Conservation (phyloP, 2,329 filamentous ascomycete species). For the Emericellopsis atlantica region DNA sequence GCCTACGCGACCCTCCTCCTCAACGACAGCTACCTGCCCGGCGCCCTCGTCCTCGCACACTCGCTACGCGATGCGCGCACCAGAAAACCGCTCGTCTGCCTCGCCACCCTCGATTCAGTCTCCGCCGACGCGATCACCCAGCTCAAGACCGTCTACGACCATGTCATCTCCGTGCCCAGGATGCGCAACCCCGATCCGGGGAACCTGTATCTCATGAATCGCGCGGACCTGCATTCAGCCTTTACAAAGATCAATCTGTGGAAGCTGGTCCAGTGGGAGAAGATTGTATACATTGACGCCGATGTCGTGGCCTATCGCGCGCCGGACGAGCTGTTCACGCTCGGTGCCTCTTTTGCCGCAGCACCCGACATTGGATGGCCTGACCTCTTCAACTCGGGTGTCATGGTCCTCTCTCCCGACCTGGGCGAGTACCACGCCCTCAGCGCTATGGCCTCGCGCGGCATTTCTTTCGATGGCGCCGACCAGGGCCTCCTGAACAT, state of each 20-base stretch:
- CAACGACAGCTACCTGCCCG: slow-evolving; percentile 86
- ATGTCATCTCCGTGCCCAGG: slow-evolving; percentile 72
- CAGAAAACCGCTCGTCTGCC: slow-evolving; percentile 69
- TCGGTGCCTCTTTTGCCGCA: slow-evolving; percentile 48
- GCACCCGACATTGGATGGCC: slow-evolving; percentile 97
- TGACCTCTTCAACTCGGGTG: slow-evolving; percentile 94
- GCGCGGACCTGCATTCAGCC: slow-evolving; percentile 76
- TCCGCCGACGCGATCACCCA: slow-evolving; percentile 63
- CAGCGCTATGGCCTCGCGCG: slow-evolving; percentile 68
- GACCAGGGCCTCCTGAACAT: slow-evolving; percentile 94
- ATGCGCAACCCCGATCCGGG: slow-evolving; percentile 61
- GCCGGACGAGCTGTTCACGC: slow-evolving; percentile 81
- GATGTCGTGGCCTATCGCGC: slow-evolving; percentile 86
- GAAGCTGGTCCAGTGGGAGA: slow-evolving; percentile 80
- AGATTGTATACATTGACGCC: slow-evolving; percentile 89
- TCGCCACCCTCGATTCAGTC: slow-evolving; percentile 72
- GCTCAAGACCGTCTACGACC: slow-evolving; percentile 74
- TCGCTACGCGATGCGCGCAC: slow-evolving; percentile 86
- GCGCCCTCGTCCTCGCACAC: slow-evolving; percentile 86
- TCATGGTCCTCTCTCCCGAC: slow-evolving; percentile 84
- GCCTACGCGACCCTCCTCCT: slow-evolving; percentile 60
- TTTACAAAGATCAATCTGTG: slow-evolving; percentile 96
- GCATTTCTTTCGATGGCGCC: slow-evolving; percentile 91
- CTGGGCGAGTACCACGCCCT: slow-evolving; percentile 81
- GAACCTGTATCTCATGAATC: slow-evolving; percentile 86